A percentile compares a stretch with the other conserved stretches of the same genome.
Conservation (phyloP, 139 green algal species). For the Nannochloris sp. region DNA sequence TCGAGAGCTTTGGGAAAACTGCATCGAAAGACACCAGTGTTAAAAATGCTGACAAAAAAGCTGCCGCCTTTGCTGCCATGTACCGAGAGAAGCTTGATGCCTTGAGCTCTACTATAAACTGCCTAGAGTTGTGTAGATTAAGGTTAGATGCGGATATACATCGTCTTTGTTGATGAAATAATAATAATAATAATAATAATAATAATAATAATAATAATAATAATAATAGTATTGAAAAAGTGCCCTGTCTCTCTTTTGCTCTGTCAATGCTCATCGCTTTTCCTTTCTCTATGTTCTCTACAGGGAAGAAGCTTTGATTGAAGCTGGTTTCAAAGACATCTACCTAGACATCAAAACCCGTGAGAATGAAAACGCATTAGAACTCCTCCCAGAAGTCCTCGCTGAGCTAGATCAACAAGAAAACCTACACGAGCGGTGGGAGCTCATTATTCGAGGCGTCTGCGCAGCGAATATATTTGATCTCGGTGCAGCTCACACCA, state of each 20-base stretch:
- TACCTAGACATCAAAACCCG: conserved; percentile 59
- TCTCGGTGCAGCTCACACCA: conserved; percentile 57
- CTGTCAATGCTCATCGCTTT: neutral
- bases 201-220: neutral
- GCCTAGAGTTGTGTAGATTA: conserved; percentile 8
- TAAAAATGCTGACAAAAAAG: neutral
- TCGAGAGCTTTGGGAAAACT: conserved; percentile 35
- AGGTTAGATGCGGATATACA: neutral
- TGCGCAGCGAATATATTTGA: conserved; percentile 88
- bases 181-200: neutral
- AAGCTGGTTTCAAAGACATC: conserved; percentile 57
- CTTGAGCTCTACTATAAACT: neutral
- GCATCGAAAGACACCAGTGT: conserved; percentile 20
- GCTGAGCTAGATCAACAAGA: conserved; percentile 26
- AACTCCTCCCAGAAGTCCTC: conserved; percentile 36
- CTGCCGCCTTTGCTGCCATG: conserved; percentile 9
- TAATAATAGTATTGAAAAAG: neutral
- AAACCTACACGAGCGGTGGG: conserved; percentile 26
- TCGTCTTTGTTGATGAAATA: neutral
- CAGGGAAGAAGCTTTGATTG: conserved; percentile 53
- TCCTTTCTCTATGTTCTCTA: neutral
- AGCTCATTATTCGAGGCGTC: conserved; percentile 49
- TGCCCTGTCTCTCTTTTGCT: neutral
- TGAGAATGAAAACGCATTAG: conserved; percentile 66
- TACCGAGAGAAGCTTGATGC: neutral